These are phyloP conservation scores for Paraurostyla sp. DNA, from an alignment of 73 alveolate genomes.

Conservation along the genomic window DNA sequence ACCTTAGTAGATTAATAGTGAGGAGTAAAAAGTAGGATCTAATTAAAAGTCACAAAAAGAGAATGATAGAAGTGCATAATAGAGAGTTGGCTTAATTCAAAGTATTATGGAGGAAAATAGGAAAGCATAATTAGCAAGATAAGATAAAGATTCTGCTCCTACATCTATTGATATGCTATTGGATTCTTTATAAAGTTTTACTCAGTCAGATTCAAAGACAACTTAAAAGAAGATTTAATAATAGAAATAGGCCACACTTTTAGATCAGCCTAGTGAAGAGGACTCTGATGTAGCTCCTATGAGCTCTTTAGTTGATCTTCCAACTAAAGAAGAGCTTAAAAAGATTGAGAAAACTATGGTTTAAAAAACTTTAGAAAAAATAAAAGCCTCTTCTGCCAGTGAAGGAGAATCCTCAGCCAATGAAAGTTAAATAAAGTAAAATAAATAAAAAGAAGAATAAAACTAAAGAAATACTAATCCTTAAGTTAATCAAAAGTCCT, in stretches of 20 bases:
- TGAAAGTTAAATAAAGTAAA: background rate
- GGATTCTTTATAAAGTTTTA: background rate
- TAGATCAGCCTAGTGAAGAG: conserved; percentile 18
- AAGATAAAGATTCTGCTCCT: conserved; percentile 8
- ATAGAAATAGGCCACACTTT: background rate
- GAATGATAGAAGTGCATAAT: background rate
- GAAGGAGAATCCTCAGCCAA: conserved; percentile 32
- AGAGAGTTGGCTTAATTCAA: conserved; percentile 23
- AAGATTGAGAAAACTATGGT: background rate
- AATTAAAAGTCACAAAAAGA: background rate
- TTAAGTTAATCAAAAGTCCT: background rate
- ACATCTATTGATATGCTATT: conserved; percentile 24
- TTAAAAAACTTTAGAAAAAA: background rate
- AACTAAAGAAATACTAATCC: background rate
- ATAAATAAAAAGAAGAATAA: background rate
- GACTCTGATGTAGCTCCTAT: conserved; percentile 67
- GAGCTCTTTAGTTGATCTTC: conserved; percentile 40
- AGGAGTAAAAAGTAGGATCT: background rate
- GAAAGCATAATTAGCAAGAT: conserved; percentile 4
- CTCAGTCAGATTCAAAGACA: background rate
- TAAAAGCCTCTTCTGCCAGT: conserved; percentile 12
- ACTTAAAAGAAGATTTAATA: too few species aligned
- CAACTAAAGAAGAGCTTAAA: conserved; percentile 43
- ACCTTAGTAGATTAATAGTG: background rate
- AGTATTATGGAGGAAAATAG: conserved; percentile 43